Percentiles rank a stretch among this genome's conserved stretches.
phyloP scores from a whole-genome alignment of 768 basidiomycete genomes.

The Aureoboletus auriporus region DNA sequence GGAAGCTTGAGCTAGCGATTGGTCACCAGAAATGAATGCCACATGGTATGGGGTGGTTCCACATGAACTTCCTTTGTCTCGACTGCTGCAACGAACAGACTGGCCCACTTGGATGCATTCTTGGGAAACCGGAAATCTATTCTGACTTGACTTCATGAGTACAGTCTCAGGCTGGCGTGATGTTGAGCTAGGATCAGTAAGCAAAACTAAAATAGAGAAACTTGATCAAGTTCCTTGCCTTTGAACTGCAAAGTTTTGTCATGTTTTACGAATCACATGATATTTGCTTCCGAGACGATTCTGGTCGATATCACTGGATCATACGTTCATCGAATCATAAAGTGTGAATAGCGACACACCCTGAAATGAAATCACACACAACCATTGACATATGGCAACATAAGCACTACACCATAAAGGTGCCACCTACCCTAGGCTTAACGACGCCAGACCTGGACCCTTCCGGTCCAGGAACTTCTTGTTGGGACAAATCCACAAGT shows the following conservation, averaged over 20 bases:
- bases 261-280: background rate
- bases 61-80: background rate
- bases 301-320: background rate
- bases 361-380: background rate
- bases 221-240: background rate
- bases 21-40: background rate
- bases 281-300: background rate
- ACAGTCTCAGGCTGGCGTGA: background rate
- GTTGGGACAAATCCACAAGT: background rate
- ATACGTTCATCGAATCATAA: no score
- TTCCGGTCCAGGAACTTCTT: background rate
- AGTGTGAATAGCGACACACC: background rate
- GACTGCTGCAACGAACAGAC: background rate
- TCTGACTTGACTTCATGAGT: constrained; percentile 1
- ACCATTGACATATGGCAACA: constrained; percentile 1
- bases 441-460: no score
- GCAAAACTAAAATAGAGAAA: background rate
- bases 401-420: background rate
- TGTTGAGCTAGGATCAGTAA: background rate
- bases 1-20: background rate
- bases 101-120: background rate
- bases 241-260: background rate
- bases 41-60: constrained; percentile 4
- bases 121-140: background rate
- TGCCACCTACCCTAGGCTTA: no score